Evolutionary conservation across 2,329 filamentous ascomycete species (phyloP).

Genomic region (Talaromyces albobiverticillius): DNA sequence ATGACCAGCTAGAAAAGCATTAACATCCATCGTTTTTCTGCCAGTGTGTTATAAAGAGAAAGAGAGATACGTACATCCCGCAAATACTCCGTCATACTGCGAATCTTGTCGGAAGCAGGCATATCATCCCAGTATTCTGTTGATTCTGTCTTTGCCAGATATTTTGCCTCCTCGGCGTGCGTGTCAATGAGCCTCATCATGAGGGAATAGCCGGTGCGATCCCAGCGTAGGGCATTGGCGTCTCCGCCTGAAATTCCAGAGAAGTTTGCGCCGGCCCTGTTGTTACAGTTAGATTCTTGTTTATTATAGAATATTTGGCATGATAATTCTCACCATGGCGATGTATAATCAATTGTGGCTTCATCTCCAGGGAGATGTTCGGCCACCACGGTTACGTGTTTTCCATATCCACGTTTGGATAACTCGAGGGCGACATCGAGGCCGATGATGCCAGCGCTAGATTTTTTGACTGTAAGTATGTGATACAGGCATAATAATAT

Average conservation of each 20-base stretch:
- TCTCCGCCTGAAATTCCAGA: conserved; percentile 45
- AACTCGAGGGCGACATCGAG: conserved; percentile 9
- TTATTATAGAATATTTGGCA: background rate
- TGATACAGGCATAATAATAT: background rate
- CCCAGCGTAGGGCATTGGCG: conserved; percentile 43
- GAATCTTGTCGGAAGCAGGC: conserved; percentile 40
- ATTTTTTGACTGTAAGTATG: background rate
- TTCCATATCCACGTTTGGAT: conserved; percentile 13
- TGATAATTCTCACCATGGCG: conserved; percentile 32
- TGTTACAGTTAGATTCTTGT: background rate
- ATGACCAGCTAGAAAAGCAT: background rate
- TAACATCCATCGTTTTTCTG: background rate
- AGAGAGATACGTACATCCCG: conserved; percentile 37
- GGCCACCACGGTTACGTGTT: conserved; percentile 34
- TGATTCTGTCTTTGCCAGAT: conserved; percentile 37
- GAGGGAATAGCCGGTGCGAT: conserved; percentile 35
- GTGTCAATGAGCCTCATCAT: conserved; percentile 36
- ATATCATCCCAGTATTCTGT: conserved; percentile 43
- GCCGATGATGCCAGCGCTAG: conserved; percentile 9
- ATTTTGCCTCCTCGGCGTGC: conserved; percentile 29
- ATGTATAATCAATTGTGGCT: conserved; percentile 36
- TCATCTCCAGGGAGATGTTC: conserved; percentile 44
- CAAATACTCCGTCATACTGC: conserved; percentile 40
- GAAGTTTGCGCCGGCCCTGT: conserved; percentile 46
- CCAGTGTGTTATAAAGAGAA: conserved; percentile 1